Conservation (phyloP, 345 rosid species). For the Syzygium jambos region DNA sequence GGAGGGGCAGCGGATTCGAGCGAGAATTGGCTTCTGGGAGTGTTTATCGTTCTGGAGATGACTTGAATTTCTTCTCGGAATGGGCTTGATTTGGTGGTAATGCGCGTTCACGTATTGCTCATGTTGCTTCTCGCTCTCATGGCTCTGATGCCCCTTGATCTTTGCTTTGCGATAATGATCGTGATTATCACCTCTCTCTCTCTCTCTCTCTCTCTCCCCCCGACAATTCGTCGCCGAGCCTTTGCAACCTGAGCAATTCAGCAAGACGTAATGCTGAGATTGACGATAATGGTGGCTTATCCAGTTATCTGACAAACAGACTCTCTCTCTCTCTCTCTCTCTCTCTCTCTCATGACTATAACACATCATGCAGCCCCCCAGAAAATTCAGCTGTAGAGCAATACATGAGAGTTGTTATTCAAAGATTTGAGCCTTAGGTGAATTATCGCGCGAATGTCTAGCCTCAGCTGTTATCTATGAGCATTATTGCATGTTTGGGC, state of each 20-base stretch:
- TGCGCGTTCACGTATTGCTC: background rate
- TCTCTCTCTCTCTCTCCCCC: background rate
- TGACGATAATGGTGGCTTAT: background rate
- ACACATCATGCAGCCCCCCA: background rate
- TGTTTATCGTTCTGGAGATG: background rate
- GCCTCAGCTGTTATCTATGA: background rate
- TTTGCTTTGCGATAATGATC: background rate
- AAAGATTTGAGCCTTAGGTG: background rate
- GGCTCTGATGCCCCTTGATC: background rate
- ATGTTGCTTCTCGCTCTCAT: background rate
- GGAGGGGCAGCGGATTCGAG: background rate
- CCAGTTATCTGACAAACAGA: background rate
- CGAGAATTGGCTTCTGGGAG: background rate
- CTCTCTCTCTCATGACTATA: background rate
- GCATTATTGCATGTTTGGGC: background rate
- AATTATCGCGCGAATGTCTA: background rate
- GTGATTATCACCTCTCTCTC: background rate
- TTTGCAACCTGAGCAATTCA: background rate
- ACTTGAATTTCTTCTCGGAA: background rate
- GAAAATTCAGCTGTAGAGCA: background rate
- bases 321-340: background rate
- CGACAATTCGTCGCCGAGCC: background rate
- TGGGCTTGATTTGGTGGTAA: background rate
- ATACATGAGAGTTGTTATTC: background rate
- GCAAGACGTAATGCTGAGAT: background rate